Conservation (phyloP, 768 basidiomycete genomes). For the Naganishia vaughanmartiniae region DNA sequence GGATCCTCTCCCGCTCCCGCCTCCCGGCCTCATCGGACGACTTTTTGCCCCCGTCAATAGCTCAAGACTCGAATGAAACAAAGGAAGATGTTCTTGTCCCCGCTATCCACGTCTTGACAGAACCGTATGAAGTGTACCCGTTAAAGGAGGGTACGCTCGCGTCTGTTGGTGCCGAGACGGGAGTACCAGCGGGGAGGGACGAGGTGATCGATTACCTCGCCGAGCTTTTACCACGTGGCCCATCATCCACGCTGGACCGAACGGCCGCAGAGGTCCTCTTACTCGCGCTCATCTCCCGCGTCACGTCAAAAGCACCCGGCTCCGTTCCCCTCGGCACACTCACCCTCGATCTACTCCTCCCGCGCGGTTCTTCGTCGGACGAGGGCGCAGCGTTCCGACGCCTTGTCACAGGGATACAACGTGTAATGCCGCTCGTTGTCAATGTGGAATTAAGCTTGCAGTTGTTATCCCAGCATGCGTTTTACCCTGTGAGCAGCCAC, state of each 20-base stretch:
- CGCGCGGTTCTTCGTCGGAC: slow-evolving; percentile 1
- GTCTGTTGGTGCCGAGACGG: not conserved
- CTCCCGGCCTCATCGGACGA: slow-evolving; percentile 36
- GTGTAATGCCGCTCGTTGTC: slow-evolving; percentile 36
- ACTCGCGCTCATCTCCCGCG: slow-evolving; percentile 40
- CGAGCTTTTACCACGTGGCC: slow-evolving; percentile 34
- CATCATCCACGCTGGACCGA: slow-evolving; percentile 28
- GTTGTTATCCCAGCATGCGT: slow-evolving; percentile 38
- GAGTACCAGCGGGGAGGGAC: slow-evolving; percentile 24
- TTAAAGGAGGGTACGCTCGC: not conserved
- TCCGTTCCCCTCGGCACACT: slow-evolving; percentile 44
- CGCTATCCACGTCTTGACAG: slow-evolving; percentile 42
- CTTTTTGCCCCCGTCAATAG: slow-evolving; percentile 6
- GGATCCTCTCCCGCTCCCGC: slow-evolving; percentile 41
- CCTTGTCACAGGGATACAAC: not conserved
- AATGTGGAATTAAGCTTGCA: slow-evolving; percentile 38
- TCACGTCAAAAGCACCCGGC: slow-evolving; percentile 36
- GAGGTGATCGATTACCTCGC: slow-evolving; percentile 40
- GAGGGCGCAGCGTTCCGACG: slow-evolving; percentile 16
- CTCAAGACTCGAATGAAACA: slow-evolving; percentile 31
- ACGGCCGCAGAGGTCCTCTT: slow-evolving; percentile 42
- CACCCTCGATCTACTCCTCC: slow-evolving; percentile 41
- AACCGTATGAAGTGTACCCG: slow-evolving; percentile 23
- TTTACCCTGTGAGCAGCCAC: slow-evolving; percentile 31
- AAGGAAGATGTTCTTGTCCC: slow-evolving; percentile 35